Conservation (phyloP, 2,329 filamentous ascomycete species). For the Podosphaera xanthii region DNA sequence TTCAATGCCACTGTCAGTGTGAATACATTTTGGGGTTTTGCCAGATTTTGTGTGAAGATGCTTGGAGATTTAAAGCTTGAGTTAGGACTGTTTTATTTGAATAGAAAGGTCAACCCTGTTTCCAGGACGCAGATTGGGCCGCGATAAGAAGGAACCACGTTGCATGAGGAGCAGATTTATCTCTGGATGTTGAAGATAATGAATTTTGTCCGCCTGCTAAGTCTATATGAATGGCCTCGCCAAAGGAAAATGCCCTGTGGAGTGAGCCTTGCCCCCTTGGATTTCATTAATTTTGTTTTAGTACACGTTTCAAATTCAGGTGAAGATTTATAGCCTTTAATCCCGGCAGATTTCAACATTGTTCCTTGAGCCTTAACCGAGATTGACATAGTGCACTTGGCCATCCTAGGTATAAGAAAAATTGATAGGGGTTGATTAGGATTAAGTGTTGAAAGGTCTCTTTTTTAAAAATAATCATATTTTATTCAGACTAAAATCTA, state of each 20-base stretch:
- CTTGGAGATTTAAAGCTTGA: background rate
- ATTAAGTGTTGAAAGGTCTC: no score
- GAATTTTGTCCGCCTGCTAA: background rate
- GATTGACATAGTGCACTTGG: no score
- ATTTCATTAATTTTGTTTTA: background rate
- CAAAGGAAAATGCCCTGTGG: background rate
- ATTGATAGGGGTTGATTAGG: no score
- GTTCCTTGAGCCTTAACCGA: background rate
- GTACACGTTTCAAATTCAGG: background rate
- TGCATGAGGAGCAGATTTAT: background rate
- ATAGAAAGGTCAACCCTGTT: background rate
- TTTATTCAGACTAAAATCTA: no score
- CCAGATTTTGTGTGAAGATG: background rate
- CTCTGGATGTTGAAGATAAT: background rate
- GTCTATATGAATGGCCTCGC: background rate
- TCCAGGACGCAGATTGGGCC: background rate
- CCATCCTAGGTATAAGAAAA: no score
- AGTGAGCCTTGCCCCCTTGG: background rate
- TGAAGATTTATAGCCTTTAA: background rate
- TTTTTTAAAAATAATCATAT: no score
- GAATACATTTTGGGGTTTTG: background rate
- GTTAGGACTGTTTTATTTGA: background rate
- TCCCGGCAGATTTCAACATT: background rate
- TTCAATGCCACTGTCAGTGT: background rate
- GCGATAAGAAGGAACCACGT: background rate